These are phyloP conservation scores for Trichosanthes cucumerina DNA, from an alignment of 306 rosid species.

Conservation along the genomic window DNA sequence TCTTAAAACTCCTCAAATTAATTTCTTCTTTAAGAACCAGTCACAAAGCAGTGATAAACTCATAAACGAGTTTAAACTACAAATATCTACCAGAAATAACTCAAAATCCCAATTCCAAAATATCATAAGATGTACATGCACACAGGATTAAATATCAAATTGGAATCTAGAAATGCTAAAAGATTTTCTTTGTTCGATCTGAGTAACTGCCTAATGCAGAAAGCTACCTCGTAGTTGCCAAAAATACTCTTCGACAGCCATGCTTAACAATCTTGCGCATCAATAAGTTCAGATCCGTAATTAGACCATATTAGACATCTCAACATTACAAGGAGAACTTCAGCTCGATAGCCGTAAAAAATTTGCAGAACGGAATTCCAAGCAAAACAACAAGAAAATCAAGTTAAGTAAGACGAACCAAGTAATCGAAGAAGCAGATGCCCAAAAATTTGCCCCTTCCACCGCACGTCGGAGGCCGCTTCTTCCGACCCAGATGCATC, in stretches of 20 bases:
- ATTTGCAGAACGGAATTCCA: background rate
- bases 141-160: background rate
- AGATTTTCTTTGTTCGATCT: background rate
- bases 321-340: background rate
- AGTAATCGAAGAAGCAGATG: conserved; percentile 37
- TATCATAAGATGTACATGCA: background rate
- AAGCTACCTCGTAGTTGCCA: background rate
- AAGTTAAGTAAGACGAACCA: background rate
- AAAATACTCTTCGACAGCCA: background rate
- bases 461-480: conserved; percentile 17
- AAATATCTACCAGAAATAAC: background rate
- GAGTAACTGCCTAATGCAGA: background rate
- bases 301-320: background rate
- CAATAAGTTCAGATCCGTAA: conserved; percentile 1
- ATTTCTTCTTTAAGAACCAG: background rate
- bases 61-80: background rate
- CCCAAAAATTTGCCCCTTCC: conserved; percentile 35
- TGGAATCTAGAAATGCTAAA: background rate
- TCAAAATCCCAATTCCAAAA: conserved; percentile 3
- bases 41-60: background rate
- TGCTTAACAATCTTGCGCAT: background rate
- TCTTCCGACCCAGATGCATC: conserved; percentile 18
- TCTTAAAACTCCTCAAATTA: background rate
- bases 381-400: background rate
- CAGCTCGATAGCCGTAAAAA: background rate